Evolutionary conservation across 2,329 filamentous ascomycete species (phyloP).

Genomic region (Blastomyces percursus): DNA sequence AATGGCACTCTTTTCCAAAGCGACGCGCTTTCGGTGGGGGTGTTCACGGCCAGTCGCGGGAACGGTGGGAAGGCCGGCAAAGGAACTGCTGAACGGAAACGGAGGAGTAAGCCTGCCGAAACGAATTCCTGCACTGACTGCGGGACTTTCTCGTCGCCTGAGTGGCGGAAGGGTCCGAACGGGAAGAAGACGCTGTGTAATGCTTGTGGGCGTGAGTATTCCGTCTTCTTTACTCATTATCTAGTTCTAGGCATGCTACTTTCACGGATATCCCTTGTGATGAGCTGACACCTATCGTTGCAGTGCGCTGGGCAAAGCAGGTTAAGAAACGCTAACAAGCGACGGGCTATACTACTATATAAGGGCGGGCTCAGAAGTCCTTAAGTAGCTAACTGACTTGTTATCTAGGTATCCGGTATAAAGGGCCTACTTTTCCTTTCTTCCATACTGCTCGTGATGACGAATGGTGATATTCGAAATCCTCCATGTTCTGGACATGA

Average conservation of each 20-base stretch:
- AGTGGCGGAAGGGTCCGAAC: slow-evolving; percentile 89
- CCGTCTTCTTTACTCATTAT: background rate
- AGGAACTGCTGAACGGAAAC: slow-evolving; percentile 56
- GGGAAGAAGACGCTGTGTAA: slow-evolving; percentile 94
- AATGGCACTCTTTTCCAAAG: slow-evolving; percentile 73
- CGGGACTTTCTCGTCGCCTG: slow-evolving; percentile 84
- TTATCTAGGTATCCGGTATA: background rate
- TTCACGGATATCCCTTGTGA: background rate
- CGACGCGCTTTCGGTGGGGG: slow-evolving; percentile 60
- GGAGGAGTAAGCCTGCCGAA: slow-evolving; percentile 69
- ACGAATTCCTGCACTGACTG: slow-evolving; percentile 96
- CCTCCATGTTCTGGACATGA: background rate
- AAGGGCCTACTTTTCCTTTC: background rate
- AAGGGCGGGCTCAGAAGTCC: background rate
- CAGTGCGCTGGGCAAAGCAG: slow-evolving; percentile 54
- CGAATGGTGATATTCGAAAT: background rate
- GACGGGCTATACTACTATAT: background rate
- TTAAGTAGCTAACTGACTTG: background rate
- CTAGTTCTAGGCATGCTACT: slow-evolving; percentile 1
- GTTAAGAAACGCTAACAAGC: slow-evolving; percentile 56
- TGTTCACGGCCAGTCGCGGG: slow-evolving; percentile 62
- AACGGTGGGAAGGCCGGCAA: slow-evolving; percentile 45
- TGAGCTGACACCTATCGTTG: slow-evolving; percentile 5
- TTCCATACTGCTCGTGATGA: background rate
- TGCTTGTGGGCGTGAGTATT: slow-evolving; percentile 66